A percentile compares a stretch with the other conserved stretches of the same genome.
Conservation (phyloP, 2,329 filamentous ascomycete species). For the Colletotrichum plurivorum region DNA sequence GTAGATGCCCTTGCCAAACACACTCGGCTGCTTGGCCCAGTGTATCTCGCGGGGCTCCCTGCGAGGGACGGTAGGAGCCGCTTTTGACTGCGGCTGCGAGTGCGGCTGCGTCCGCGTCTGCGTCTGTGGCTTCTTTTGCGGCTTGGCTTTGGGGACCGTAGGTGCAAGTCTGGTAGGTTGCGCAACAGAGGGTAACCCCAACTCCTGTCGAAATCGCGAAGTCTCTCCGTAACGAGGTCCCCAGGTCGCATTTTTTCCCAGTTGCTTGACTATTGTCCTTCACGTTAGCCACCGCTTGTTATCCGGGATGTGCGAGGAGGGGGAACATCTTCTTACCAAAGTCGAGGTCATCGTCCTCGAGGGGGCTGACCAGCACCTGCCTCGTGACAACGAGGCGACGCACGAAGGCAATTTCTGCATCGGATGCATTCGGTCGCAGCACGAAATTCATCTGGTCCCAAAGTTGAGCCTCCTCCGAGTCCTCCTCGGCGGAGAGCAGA, state of each 20-base stretch:
- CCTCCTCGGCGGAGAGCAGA: neutral
- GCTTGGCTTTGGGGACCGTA: neutral
- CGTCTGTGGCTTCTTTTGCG: too few species aligned
- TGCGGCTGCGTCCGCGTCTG: too few species aligned
- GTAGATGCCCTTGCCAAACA: slow-evolving; percentile 46
- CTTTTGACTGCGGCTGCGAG: neutral
- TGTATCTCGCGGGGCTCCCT: slow-evolving; percentile 47
- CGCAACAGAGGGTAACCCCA: slow-evolving; percentile 14
- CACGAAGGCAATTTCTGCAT: slow-evolving; percentile 46
- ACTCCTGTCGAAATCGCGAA: slow-evolving; percentile 12
- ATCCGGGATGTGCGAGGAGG: neutral
- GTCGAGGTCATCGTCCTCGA: slow-evolving; percentile 29
- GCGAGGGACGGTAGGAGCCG: slow-evolving; percentile 5
- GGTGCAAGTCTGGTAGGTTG: neutral
- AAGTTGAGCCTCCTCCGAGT: neutral
- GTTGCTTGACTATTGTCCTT: slow-evolving; percentile 8
- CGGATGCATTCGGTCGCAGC: slow-evolving; percentile 44
- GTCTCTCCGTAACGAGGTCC: slow-evolving; percentile 42
- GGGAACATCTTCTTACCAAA: slow-evolving; percentile 17
- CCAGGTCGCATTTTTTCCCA: slow-evolving; percentile 38
- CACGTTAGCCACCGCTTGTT: neutral
- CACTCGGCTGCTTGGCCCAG: slow-evolving; percentile 46
- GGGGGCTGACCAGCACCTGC: slow-evolving; percentile 39
- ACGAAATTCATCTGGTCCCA: slow-evolving; percentile 23
- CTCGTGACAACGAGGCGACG: slow-evolving; percentile 45